phyloP scores from a whole-genome alignment of 2,329 filamentous ascomycete species.

The Neophaeococcomyces aloes region DNA sequence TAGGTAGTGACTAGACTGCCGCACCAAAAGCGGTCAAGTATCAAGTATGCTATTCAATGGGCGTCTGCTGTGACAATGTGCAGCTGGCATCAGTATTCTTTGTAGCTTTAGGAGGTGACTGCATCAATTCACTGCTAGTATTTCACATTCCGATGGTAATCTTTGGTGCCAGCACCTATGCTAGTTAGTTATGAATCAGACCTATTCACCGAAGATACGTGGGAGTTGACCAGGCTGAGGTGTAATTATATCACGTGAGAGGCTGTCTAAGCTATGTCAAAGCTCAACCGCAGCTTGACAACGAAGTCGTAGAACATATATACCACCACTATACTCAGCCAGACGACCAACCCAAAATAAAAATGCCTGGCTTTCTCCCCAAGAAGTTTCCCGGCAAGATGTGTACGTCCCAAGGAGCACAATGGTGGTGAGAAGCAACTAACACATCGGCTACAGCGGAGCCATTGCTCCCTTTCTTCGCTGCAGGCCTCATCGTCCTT shows the following conservation, averaged over 20 bases:
- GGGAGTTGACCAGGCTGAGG: neutral
- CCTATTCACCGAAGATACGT: too few relatives aligned
- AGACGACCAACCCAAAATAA: slow-evolving; percentile 24
- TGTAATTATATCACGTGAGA: slow-evolving; percentile 2
- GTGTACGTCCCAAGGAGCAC: slow-evolving; percentile 46
- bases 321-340: neutral
- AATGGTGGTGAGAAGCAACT: slow-evolving; percentile 8
- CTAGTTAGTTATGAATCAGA: too few relatives aligned
- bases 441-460: slow-evolving; percentile 48
- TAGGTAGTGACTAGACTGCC: neutral
- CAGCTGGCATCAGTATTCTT: too few relatives aligned
- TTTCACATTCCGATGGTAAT: too few relatives aligned
- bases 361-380: slow-evolving; percentile 62
- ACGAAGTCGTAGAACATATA: neutral
- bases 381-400: slow-evolving; percentile 76
- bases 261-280: neutral
- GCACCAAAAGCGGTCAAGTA: slow-evolving; percentile 29
- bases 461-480: slow-evolving; percentile 89
- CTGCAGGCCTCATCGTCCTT: slow-evolving; percentile 79
- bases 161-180: too few relatives aligned
- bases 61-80: too few relatives aligned
- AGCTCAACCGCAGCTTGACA: slow-evolving; percentile 8
- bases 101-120: too few relatives aligned
- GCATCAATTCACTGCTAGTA: too few relatives aligned
- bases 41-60: too few relatives aligned